Percentiles rank a stretch among this genome's conserved stretches.
These are phyloP conservation scores for Eleusine coracana DNA, from an alignment of 176 grass and related monocot genomes.

Conservation along the genomic window DNA sequence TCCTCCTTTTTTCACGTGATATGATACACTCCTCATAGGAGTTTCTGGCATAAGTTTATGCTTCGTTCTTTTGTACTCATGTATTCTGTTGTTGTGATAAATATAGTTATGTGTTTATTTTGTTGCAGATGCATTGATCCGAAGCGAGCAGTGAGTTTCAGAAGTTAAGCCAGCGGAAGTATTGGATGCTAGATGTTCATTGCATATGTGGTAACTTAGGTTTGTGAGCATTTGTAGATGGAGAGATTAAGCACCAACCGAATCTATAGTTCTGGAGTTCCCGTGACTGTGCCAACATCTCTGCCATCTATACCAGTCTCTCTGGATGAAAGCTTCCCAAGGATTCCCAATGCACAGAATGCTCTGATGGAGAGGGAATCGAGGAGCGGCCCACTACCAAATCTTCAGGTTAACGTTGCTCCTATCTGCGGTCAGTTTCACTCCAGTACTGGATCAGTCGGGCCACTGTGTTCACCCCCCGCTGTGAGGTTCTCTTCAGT, in stretches of 20 bases:
- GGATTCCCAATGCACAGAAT: constrained; percentile 44
- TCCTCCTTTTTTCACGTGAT: not conserved
- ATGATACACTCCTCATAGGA: not conserved
- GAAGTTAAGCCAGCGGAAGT: not conserved
- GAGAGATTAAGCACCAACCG: constrained; percentile 52
- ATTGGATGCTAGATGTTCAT: not conserved
- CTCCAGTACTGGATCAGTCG: constrained; percentile 48
- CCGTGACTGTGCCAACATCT: constrained; percentile 52
- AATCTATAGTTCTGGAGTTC: constrained; percentile 43
- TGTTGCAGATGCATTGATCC: constrained; percentile 31
- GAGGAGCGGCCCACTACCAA: constrained; percentile 32
- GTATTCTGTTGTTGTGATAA: not conserved
- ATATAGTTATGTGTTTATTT: not conserved
- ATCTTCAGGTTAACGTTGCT: constrained; percentile 30
- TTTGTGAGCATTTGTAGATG: constrained; percentile 35
- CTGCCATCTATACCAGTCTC: constrained; percentile 43
- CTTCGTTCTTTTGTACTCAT: not conserved
- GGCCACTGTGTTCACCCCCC: constrained; percentile 44
- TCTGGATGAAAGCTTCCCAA: constrained; percentile 53
- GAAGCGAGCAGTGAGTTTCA: constrained; percentile 20
- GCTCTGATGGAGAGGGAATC: constrained; percentile 51
- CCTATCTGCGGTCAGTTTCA: constrained; percentile 39
- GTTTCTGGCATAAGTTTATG: not conserved
- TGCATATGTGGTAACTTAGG: constrained; percentile 4
- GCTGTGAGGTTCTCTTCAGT: constrained; percentile 52